Base-by-base conservation (phyloP, 805 yeast species). In the Ogataea corticis region DNA sequence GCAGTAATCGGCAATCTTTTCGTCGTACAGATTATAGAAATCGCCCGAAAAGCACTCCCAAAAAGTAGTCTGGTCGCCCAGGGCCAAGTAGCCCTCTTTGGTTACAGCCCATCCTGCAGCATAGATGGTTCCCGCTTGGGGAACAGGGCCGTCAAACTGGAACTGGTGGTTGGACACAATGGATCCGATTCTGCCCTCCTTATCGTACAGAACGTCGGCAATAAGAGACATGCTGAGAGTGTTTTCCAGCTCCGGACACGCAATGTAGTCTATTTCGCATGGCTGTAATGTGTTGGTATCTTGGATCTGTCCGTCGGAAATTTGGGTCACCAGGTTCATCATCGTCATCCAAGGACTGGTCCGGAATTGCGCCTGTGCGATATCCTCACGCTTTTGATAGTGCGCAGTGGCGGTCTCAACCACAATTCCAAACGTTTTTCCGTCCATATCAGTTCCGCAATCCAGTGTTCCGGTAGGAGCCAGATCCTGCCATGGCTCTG, bases 281-380 rank as follows among this genome's bases (percentile, higher is more conserved):
- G 38, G 38, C 12, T 35, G 38, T 30, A 35, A 14, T 23, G 31
- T 35, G 38, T 35, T 35, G 30, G 38, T 35, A 23, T 35, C 38
- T 21, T 35, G 38, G n/a, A 35, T 35, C 23, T 35, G 38, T 5
- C 38, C 38, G 15, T 35, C 38, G 15, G 21, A 17, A 13, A 35
- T 35, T 23, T 35, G 38, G 10, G 38, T 35, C 18, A 35, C 38
- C 38, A 35, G 14, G 31, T 35, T 35, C 38, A 35, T 35, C 31
- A 35, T 23, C 13, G 38, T 35, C 38, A 35, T 35, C 38, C 38
- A 35, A 14, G 38, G 38, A 23, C 38, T 35, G 29, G 38, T 35
- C 18, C 38, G 38, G 38, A 35, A 35, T 9, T 35, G 38, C 2
- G 29, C 31, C n/a, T 35, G 38, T 6, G 31, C 38, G 10, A 7